These are phyloP conservation scores for Carex arenaria DNA, from an alignment of 202 grass and related monocot genomes.

Conservation along the genomic window DNA sequence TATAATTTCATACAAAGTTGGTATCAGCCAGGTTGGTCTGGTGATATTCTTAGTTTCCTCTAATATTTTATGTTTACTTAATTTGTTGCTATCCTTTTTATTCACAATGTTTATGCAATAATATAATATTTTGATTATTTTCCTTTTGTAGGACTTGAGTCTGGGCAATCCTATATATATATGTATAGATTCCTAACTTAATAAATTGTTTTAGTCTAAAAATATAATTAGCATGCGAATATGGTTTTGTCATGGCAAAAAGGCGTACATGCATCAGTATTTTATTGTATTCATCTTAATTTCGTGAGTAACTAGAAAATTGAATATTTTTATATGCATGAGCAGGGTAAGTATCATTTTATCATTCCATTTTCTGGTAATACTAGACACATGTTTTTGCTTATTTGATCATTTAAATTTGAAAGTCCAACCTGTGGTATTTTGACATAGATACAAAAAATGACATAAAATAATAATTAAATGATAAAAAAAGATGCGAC, in stretches of 20 bases:
- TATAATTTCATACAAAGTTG: too few species aligned
- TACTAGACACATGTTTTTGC: background rate
- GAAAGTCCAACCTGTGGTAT: background rate
- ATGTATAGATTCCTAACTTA: background rate
- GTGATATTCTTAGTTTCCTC: background rate
- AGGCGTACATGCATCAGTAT: background rate
- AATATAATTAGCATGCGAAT: background rate
- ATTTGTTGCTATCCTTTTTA: background rate
- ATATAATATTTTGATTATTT: background rate
- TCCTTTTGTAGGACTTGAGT: background rate
- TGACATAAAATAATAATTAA: too few species aligned
- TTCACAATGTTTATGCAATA: background rate
- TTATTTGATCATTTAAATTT: background rate
- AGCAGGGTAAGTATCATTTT: background rate
- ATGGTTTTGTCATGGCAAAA: background rate
- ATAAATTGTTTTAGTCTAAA: background rate
- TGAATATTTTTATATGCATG: background rate
- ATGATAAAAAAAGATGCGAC: too few species aligned
- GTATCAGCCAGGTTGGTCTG: background rate
- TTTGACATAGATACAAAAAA: too few species aligned
- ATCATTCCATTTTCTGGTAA: background rate
- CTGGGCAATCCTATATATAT: background rate
- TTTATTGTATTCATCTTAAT: too few species aligned
- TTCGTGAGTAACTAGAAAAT: background rate
- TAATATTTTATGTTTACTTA: background rate